Conservation (phyloP, 345 rosid species). For the Mercurialis annua region DNA sequence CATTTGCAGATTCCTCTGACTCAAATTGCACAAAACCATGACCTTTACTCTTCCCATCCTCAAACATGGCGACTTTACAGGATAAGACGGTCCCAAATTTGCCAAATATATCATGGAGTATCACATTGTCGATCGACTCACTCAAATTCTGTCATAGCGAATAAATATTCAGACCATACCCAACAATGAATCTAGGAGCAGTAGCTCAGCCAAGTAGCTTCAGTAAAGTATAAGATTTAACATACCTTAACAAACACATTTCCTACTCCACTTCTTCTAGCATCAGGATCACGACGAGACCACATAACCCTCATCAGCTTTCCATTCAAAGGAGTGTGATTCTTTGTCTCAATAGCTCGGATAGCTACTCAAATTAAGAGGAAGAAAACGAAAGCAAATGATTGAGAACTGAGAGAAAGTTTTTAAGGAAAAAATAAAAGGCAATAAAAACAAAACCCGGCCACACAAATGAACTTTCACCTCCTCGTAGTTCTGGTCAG, state of each 20-base stretch:
- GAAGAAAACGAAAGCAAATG: not conserved
- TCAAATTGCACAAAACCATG: constrained; percentile 73
- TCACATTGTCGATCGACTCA: constrained; percentile 43
- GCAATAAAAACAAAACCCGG: not conserved
- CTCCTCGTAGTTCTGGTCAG: not conserved
- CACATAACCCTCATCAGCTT: constrained; percentile 63
- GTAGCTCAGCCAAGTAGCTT: constrained; percentile 2
- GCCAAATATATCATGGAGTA: constrained; percentile 50
- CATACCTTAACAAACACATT: constrained; percentile 77
- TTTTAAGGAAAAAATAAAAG: too few relatives aligned
- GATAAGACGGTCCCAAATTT: constrained; percentile 58
- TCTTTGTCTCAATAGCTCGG: constrained; percentile 57
- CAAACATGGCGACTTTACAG: constrained; percentile 56
- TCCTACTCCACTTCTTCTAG: constrained; percentile 64
- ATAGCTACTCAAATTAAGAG: constrained; percentile 47
- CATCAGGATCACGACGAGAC: constrained; percentile 68
- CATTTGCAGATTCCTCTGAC: constrained; percentile 50
- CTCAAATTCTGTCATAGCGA: constrained; percentile 46
- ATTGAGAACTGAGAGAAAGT: not conserved
- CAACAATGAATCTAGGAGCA: not conserved
- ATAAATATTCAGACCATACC: constrained; percentile 1
- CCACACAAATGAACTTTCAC: not conserved
- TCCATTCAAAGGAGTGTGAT: constrained; percentile 53
- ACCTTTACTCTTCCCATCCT: constrained; percentile 69
- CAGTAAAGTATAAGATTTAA: not conserved